Evolutionary conservation across 1,284 basidiomycete species (phyloP), one percentile per base, ranked within the genome.

Genomic region (Trichosporon asahii): DNA sequence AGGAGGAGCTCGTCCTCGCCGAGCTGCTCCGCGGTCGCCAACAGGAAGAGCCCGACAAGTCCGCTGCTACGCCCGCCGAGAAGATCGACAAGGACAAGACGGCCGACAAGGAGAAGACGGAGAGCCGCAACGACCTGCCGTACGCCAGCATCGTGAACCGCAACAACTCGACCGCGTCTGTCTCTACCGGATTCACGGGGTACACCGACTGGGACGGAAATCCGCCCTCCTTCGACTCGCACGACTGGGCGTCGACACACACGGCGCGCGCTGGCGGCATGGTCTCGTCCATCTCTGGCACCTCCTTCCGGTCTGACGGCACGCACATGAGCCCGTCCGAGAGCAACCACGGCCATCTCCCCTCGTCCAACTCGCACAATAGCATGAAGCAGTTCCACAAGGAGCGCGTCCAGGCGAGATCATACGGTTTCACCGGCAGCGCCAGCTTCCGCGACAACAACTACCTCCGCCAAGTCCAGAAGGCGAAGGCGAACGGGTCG

Each of bases 1-100:
- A 83, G 66, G 81, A 83, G 71, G 80, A 82, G 66, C 65, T 83
- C 23, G 69, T 83, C 1, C 70, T 82, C 14, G 78, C 76, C 7
- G 80, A 82, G 69, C 72, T 82, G 69, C 72, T 82, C 6, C 66
- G 77, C 23, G 71, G 69, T 7, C 65, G 64, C 25, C 68, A 64
- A 35, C 29, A 46, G 31, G 64, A 66, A 23, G 53, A 35, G n/a
- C 11, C 31, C 31, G 64, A 66, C 27, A 27, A 40, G 23, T 27
- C n/a, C 6, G 29, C 57, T n/a, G n/a, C n/a, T n/a, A n/a, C 23
- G 27, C 27, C 31, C 60, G 40, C 64, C 55, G 29, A n/a, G 65
- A 33, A 9, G 23, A 14, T 12, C 55, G 33, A 53, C 5, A 46
- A 55, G 53, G 53, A 21, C 18, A 67, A 61, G 29, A 5, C n/a